Base-by-base conservation (phyloP, 1,284 basidiomycete genomes). In the Malassezia vespertilionis region DNA sequence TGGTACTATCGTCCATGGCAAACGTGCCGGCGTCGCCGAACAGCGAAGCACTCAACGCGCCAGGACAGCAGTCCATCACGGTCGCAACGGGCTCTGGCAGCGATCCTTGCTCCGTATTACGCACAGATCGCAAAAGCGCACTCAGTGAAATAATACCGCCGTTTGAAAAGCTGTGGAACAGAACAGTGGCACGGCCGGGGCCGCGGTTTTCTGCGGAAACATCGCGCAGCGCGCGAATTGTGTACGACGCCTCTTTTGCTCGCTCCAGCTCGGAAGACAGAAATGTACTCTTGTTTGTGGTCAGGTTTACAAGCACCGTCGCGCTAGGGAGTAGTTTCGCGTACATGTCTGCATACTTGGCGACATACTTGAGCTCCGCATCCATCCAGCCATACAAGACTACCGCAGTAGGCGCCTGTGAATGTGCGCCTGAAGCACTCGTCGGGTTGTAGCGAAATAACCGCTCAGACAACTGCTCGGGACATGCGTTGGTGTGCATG, bases 371-470 rank as follows among this genome's bases (percentile, higher is more conserved):
- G 3, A 67, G 42, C 8, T 63, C 54, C 0, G 59, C 65, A 40
- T 67, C 60, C 65, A 69, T 64, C 61, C 63, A 69, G 17, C 66
- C 66, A 35, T 59, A 60, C 32, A 69, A 46, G 22, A 69, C 21
- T 24, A 59, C 43, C 4, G 37, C 50, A 22, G 26, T 33, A 2
- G 55, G 55, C 6, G 41, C 28, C 38, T 32, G 11, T 12, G 37
- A 10, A 4, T 18, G 14, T 8, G 9, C 7, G 2, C n/a, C n/a
- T n/a, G n/a, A n/a, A n/a, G n/a, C n/a, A n/a, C n/a, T n/a, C n/a
- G n/a, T n/a, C n/a, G n/a, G n/a, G n/a, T n/a, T n/a, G n/a, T n/a
- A n/a, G n/a, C n/a, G n/a, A n/a, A n/a, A n/a, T n/a, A n/a, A n/a
- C n/a, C n/a, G n/a, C n/a, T n/a, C n/a, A n/a, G n/a, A n/a, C n/a